Percentiles rank a stretch among this genome's conserved stretches.
Conservation (phyloP, 495 filamentous ascomycete genomes). For the Annulohypoxylon moriforme region DNA sequence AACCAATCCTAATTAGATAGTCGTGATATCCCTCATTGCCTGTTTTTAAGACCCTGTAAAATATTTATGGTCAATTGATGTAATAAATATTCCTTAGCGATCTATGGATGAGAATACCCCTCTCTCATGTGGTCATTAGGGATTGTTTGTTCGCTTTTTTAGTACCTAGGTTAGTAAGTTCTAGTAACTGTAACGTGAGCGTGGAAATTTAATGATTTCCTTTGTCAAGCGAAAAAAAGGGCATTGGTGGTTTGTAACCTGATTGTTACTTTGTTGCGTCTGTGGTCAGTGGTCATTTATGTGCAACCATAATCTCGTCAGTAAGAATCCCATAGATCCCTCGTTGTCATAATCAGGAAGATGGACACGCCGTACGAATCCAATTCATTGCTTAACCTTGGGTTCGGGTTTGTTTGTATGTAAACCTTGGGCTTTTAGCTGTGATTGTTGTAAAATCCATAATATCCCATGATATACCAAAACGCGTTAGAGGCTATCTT, state of each 20-base stretch:
- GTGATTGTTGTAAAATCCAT: slow-evolving; percentile 2
- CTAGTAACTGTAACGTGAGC: slow-evolving; percentile 3
- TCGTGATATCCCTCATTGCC: slow-evolving; percentile 18
- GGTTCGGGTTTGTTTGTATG: no score
- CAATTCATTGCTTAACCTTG: neutral
- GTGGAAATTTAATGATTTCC: neutral
- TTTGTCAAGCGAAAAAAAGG: slow-evolving; percentile 8
- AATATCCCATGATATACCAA: neutral
- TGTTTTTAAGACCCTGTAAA: slow-evolving; percentile 6
- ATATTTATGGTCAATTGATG: slow-evolving; percentile 23
- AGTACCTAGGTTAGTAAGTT: neutral
- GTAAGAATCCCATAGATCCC: slow-evolving; percentile 9
- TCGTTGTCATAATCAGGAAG: slow-evolving; percentile 10
- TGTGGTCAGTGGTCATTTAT: neutral
- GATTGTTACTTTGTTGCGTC: neutral
- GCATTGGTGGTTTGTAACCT: slow-evolving; percentile 10
- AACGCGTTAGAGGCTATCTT: neutral
- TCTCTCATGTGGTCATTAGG: neutral
- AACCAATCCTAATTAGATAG: slow-evolving; percentile 16
- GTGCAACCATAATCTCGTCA: slow-evolving; percentile 23
- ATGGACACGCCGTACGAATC: slow-evolving; percentile 5
- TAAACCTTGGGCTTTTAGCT: no score
- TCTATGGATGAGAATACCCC: neutral
- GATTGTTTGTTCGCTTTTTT: slow-evolving; percentile 19
- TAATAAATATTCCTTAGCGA: slow-evolving; percentile 24